Evolutionary conservation across 1,139 yeast species (phyloP).

Genomic region (Ogataea hybrid): DNA sequence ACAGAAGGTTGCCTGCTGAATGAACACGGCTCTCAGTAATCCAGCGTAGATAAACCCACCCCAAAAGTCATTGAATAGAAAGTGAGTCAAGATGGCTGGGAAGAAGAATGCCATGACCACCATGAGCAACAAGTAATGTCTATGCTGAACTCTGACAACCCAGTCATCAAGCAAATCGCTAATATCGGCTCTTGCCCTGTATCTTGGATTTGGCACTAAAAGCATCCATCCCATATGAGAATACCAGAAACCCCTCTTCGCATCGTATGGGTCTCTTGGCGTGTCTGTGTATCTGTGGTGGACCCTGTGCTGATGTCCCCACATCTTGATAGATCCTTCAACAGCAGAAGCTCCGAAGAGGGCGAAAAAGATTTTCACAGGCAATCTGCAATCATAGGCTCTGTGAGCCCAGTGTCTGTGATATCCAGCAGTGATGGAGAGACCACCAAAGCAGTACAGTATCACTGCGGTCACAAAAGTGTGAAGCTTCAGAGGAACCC

Average conservation of each 20-base stretch:
- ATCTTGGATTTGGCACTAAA: conserved; percentile 87
- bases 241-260: conserved; percentile 92
- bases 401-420: conserved; percentile 90
- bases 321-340: conserved; percentile 98
- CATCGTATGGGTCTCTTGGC: conserved; percentile 94
- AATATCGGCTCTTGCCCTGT: conserved; percentile 95
- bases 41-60: conserved; percentile 96
- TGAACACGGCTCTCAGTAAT: conserved; percentile 72
- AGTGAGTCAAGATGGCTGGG: conserved; percentile 77
- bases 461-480: conserved; percentile 60
- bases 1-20: conserved; percentile 98
- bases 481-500: conserved; percentile 57
- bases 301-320: conserved; percentile 96
- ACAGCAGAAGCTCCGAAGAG: conserved; percentile 93
- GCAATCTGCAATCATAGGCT: conserved; percentile 72
- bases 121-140: conserved; percentile 78
- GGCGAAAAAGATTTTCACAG: conserved; percentile 72
- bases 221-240: conserved; percentile 99
- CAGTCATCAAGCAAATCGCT: conserved; percentile 88
- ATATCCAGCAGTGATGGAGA: conserved; percentile 95
- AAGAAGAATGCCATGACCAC: conserved; percentile 62
- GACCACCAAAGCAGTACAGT: conserved; percentile 71
- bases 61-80: conserved; percentile 82
- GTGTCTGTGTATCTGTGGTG: conserved; percentile 99
- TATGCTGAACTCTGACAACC: conserved; percentile 90